Percentiles rank a stretch among this genome's conserved stretches.
These are phyloP conservation scores for Globisporangium nagaii DNA, from an alignment of 352 stramenopile species.

Conservation along the genomic window DNA sequence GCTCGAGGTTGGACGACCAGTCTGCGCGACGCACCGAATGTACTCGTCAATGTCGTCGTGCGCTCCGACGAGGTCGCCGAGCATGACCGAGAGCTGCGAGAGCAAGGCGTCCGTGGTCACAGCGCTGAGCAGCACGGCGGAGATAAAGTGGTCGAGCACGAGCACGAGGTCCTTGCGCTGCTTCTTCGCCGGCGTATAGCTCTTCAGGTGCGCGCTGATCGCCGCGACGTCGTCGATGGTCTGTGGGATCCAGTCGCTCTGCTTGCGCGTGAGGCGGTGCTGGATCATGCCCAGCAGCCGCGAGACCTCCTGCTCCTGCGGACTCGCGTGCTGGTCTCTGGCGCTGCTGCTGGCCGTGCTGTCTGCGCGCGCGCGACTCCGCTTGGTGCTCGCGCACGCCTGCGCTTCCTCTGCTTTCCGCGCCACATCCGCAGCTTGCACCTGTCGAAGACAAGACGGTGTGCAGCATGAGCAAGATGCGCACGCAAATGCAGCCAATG, in stretches of 20 bases:
- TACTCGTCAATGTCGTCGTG: constrained; percentile 56
- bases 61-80: constrained; percentile 28
- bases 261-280: constrained; percentile 60
- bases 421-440: constrained; percentile 25
- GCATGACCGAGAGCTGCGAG: constrained; percentile 28
- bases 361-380: constrained; percentile 10
- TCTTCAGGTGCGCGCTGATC: constrained; percentile 30
- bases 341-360: constrained; percentile 20
- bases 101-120: constrained; percentile 26
- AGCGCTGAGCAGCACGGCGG: constrained; percentile 52
- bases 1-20: too few species aligned
- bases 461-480: neutral
- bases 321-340: neutral
- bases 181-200: constrained; percentile 25
- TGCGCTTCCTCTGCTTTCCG: constrained; percentile 7
- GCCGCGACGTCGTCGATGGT: constrained; percentile 46
- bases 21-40: too few species aligned
- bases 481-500: neutral
- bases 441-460: constrained; percentile 11
- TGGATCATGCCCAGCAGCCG: constrained; percentile 54
- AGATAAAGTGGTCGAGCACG: constrained; percentile 65
- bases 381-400: constrained; percentile 1
- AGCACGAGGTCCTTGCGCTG: constrained; percentile 58
- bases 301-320: constrained; percentile 19
- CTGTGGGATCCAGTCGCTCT: constrained; percentile 56